These are phyloP conservation scores for Chytriomyces hyalinus DNA, from an alignment of 192 early-diverging fungal genomes.

Conservation along the genomic window DNA sequence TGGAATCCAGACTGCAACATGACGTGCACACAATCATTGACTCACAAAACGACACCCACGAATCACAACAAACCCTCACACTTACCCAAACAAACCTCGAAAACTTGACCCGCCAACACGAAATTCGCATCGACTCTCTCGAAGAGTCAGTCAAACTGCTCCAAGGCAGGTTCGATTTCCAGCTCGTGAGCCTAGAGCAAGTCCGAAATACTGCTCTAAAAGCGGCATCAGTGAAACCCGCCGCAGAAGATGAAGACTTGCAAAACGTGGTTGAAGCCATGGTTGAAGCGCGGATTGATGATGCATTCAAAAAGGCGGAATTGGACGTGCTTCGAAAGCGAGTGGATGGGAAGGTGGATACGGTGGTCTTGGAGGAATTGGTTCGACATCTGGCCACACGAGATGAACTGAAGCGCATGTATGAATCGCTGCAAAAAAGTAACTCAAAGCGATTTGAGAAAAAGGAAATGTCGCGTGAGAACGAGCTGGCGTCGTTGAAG, in stretches of 20 bases:
- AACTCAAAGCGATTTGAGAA: background rate
- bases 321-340: background rate
- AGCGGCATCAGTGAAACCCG: background rate
- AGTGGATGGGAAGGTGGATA: conserved; percentile 52
- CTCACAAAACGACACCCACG: background rate
- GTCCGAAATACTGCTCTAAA: background rate
- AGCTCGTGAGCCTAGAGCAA: conserved; percentile 20
- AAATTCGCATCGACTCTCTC: background rate
- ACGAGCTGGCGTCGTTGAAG: background rate
- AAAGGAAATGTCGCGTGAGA: background rate
- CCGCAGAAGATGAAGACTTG: background rate
- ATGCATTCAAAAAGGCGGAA: background rate
- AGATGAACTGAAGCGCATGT: conserved; percentile 44
- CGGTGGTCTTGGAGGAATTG: conserved; percentile 51
- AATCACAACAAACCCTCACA: conserved; percentile 1
- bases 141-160: conserved; percentile 17
- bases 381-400: conserved; percentile 54
- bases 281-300: background rate
- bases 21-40: background rate
- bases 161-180: conserved; percentile 27
- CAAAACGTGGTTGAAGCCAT: background rate
- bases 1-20: background rate
- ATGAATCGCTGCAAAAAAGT: conserved; percentile 14
- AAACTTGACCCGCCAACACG: background rate
- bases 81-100: background rate